phyloP scores from a whole-genome alignment of 2,329 filamentous ascomycete genomes.

The Xylaria sp. region DNA sequence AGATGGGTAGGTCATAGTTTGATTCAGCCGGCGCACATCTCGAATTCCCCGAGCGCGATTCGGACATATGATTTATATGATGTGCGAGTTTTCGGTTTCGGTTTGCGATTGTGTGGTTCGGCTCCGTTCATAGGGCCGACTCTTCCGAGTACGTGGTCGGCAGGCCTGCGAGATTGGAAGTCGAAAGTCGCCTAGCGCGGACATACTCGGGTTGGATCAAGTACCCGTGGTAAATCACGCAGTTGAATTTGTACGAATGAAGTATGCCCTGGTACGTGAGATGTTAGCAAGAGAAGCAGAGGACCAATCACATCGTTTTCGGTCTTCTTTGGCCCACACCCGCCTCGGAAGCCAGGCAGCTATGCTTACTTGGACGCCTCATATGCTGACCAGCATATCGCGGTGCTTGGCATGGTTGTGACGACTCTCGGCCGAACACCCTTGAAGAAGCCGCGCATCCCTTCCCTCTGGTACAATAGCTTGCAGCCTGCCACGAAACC shows the following conservation, averaged over 20 bases:
- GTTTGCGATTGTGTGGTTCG: slow-evolving; percentile 13
- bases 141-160: slow-evolving; percentile 25
- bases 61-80: slow-evolving; percentile 5
- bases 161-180: slow-evolving; percentile 5
- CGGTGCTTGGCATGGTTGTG: slow-evolving; percentile 97
- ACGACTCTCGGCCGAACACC: slow-evolving; percentile 91
- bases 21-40: slow-evolving; percentile 3
- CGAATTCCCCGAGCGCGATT: slow-evolving; percentile 9
- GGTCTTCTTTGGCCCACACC: slow-evolving; percentile 4
- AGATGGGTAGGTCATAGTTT: neutral
- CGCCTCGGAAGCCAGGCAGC: neutral
- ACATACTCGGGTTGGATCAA: slow-evolving; percentile 5
- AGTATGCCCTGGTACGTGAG: slow-evolving; percentile 47
- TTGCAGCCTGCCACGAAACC: slow-evolving; percentile 82
- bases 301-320: slow-evolving; percentile 13
- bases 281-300: slow-evolving; percentile 30
- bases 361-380: slow-evolving; percentile 73
- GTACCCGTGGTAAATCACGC: slow-evolving; percentile 38
- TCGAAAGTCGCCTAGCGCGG: slow-evolving; percentile 20
- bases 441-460: slow-evolving; percentile 89
- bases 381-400: slow-evolving; percentile 95
- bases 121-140: slow-evolving; percentile 17
- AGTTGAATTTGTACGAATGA: slow-evolving; percentile 49
- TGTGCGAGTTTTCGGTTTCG: slow-evolving; percentile 14
- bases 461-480: slow-evolving; percentile 86